Conservation (phyloP, 345 rosid genomes). For the Salix purpurea region DNA sequence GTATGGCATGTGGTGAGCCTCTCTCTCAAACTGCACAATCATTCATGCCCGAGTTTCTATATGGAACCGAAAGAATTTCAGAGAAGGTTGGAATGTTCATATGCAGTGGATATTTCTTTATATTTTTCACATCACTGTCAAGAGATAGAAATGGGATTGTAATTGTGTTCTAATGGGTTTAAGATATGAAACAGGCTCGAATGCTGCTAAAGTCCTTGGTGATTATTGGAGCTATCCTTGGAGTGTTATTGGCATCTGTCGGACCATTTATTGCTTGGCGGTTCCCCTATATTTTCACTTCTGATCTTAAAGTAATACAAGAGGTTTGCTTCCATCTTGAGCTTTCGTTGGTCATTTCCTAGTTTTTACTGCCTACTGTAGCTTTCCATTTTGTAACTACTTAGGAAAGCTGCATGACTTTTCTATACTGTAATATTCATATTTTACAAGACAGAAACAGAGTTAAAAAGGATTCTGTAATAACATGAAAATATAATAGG, state of each 20-base stretch:
- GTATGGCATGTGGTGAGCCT: conserved; percentile 79
- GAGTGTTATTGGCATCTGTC: conserved; percentile 45
- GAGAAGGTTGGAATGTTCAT: conserved; percentile 38
- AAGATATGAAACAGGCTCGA: conserved; percentile 52
- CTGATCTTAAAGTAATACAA: conserved; percentile 48
- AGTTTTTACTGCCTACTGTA: background rate
- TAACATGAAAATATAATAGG: background rate
- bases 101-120: background rate
- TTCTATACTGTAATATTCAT: background rate
- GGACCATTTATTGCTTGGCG: conserved; percentile 65
- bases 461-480: background rate
- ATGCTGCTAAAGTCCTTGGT: conserved; percentile 73
- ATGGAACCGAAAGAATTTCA: conserved; percentile 55
- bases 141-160: background rate
- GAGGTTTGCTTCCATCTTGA: conserved; percentile 40
- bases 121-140: background rate
- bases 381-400: background rate
- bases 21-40: conserved; percentile 93
- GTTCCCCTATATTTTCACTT: conserved; percentile 69
- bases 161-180: background rate
- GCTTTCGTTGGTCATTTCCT: background rate
- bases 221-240: conserved; percentile 59
- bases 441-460: background rate
- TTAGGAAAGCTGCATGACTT: background rate
- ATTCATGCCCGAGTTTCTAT: conserved; percentile 82